Base-by-base conservation (phyloP, 75 land plant species). In the Pinus taeda region DNA sequence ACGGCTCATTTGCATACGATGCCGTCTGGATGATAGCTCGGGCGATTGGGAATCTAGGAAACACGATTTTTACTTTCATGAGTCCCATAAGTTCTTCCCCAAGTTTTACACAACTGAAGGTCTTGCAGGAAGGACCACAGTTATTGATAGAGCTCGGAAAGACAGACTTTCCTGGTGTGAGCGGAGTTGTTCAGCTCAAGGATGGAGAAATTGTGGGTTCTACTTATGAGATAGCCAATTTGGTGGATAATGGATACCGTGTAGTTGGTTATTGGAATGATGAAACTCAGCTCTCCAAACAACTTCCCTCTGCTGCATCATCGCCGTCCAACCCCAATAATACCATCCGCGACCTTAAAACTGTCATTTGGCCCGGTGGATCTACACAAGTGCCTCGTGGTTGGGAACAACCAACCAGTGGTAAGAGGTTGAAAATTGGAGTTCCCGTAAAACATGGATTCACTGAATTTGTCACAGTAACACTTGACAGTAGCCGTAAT, bases 401-500 rank as follows among this genome's bases (percentile, higher is more conserved):
- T 4, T 82, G 84, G 88, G 75, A 61, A 15, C 58, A 76, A 3
- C 88, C 88, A 14, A 77, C 74, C 13, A 74, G 66, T 66, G 84
- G 74, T 20, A 71, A 75, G 72, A 69, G 45, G 37, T 62, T 86
- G 22, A 76, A 53, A 39, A 74, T 86, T 53, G 85, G 76, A 21
- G 79, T 86, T 56, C 88, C 85, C 11, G 55, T 73, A 8, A 86
- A 83, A 76, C 42, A 21, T 21, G 85, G 88, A 18, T 86, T 76
- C 69, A 69, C 33, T 8, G 88, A 83, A 26, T 83, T 83, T 65
- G 74, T 86, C 12, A 77, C 59, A 14, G 73, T 78, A 30, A 65
- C 73, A 45, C 8, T 13, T 26, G 72, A 71, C 64, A 57, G 29
- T 6, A 42, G n/a, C 9, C 57, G 56, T 12, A 74, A 74, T 8